Evolutionary conservation across 2,329 filamentous ascomycete species (phyloP).

Genomic region (Tothia fuscella): DNA sequence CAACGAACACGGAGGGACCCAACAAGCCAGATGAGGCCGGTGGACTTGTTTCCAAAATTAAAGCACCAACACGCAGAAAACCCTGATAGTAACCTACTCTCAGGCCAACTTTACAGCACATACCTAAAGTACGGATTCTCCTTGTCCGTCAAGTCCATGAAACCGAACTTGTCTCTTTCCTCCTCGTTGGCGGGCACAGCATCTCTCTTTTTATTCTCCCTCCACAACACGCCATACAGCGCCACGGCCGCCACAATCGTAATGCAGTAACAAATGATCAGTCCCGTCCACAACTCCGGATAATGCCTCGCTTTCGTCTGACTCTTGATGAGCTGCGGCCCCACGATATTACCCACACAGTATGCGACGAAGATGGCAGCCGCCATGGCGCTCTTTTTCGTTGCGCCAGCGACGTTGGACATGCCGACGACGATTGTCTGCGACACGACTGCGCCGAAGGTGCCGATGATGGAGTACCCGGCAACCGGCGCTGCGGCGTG

Average conservation of each 20-base stretch:
- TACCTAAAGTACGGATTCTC: constrained; percentile 58
- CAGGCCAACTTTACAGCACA: constrained; percentile 36
- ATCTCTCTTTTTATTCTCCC: constrained; percentile 46
- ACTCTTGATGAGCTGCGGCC: constrained; percentile 58
- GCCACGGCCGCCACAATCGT: constrained; percentile 45
- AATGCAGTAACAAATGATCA: constrained; percentile 59
- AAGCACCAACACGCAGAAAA: no score
- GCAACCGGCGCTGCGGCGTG: constrained; percentile 55
- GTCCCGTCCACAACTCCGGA: constrained; percentile 55
- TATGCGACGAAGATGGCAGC: constrained; percentile 65
- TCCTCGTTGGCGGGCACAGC: constrained; percentile 41
- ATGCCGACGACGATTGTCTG: constrained; percentile 45
- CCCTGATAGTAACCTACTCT: no score
- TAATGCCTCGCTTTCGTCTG: constrained; percentile 55
- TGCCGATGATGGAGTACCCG: constrained; percentile 61
- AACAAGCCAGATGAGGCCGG: no score
- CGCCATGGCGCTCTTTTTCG: constrained; percentile 68
- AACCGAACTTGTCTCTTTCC: constrained; percentile 53
- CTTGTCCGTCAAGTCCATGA: constrained; percentile 56
- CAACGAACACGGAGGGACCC: no score
- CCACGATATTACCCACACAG: constrained; percentile 65
- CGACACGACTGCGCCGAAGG: constrained; percentile 60
- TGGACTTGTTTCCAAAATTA: no score
- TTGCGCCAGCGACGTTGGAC: constrained; percentile 63
- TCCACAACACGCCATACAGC: constrained; percentile 47